Percentiles rank a stretch among this genome's conserved stretches.
Evolutionary conservation across 2,329 filamentous ascomycete genomes (phyloP).

Genomic region (Venturia pyrina): DNA sequence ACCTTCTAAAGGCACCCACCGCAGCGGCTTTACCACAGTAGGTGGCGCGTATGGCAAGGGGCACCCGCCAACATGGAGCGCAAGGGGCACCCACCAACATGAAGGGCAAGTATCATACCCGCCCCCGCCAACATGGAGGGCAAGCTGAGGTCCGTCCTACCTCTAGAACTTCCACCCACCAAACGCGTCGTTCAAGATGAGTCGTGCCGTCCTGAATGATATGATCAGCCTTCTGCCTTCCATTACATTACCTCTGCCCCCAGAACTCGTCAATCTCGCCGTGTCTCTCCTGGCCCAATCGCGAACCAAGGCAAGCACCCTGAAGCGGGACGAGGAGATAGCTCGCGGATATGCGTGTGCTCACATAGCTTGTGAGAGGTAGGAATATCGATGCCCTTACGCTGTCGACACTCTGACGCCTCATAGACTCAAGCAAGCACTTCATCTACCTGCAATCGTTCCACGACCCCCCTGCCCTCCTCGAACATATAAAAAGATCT

Average conservation of each 20-base stretch:
- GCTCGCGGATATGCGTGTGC: constrained; percentile 77
- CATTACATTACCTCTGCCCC: constrained; percentile 55
- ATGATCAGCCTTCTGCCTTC: constrained; percentile 67
- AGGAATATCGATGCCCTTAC: constrained; percentile 19
- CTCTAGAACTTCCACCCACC: not conserved
- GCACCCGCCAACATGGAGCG: too few relatives aligned
- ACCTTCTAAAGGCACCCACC: too few relatives aligned
- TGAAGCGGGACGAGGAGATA: constrained; percentile 81
- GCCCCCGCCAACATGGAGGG: too few relatives aligned
- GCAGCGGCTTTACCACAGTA: too few relatives aligned
- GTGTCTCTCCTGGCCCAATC: constrained; percentile 71
- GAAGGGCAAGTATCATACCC: too few relatives aligned
- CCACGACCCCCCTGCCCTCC: constrained; percentile 69
- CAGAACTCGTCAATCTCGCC: constrained; percentile 60
- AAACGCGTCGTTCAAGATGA: constrained; percentile 42
- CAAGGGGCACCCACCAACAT: too few relatives aligned
- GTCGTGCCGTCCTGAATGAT: constrained; percentile 61
- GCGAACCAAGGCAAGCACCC: constrained; percentile 60
- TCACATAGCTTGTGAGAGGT: constrained; percentile 84
- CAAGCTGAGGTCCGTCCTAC: too few relatives aligned
- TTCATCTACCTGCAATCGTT: constrained; percentile 69
- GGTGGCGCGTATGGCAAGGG: too few relatives aligned
- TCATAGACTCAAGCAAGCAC: constrained; percentile 58
- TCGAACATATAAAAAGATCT: constrained; percentile 73
- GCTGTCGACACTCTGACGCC: not conserved